Evolutionary conservation across 768 basidiomycete species (phyloP).

Genomic region (Mycena crocata): DNA sequence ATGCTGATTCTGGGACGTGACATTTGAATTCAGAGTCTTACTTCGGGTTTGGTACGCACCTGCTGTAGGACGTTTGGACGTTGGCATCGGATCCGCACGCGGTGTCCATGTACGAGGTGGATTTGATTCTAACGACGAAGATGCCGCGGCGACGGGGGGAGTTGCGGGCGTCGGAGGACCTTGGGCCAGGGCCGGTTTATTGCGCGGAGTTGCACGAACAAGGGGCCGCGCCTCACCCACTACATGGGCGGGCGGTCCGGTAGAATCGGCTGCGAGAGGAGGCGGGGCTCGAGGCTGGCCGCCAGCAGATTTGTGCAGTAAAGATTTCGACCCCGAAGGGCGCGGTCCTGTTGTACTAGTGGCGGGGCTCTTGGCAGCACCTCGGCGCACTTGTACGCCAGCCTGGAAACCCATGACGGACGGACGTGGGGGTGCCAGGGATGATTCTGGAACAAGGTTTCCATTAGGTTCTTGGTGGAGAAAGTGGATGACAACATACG

Average conservation of each 20-base stretch:
- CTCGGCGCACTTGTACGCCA: conserved; percentile 5
- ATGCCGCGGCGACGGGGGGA: not conserved
- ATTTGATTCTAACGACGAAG: not conserved
- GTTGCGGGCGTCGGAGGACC: not conserved
- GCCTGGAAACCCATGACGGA: conserved; percentile 8
- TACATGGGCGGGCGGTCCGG: not conserved
- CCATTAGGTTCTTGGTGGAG: not conserved
- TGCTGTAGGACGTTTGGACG: not conserved
- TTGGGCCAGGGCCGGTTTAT: not conserved
- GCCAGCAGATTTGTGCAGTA: not conserved
- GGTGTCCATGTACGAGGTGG: not conserved
- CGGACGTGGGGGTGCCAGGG: not conserved
- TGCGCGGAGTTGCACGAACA: not conserved
- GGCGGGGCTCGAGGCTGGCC: not conserved
- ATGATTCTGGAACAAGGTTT: not conserved
- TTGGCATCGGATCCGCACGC: no score
- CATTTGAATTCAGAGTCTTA: no score
- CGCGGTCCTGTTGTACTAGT: not conserved
- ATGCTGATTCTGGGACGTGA: not conserved
- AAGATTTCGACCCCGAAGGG: not conserved
- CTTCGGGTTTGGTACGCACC: not conserved
- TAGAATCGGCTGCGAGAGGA: not conserved
- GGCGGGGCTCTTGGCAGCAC: not conserved
- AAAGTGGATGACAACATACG: not conserved
- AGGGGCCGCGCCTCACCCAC: not conserved